Conservation (phyloP, 1,139 yeast genomes). For the Sugiyamaella xylanicola region DNA sequence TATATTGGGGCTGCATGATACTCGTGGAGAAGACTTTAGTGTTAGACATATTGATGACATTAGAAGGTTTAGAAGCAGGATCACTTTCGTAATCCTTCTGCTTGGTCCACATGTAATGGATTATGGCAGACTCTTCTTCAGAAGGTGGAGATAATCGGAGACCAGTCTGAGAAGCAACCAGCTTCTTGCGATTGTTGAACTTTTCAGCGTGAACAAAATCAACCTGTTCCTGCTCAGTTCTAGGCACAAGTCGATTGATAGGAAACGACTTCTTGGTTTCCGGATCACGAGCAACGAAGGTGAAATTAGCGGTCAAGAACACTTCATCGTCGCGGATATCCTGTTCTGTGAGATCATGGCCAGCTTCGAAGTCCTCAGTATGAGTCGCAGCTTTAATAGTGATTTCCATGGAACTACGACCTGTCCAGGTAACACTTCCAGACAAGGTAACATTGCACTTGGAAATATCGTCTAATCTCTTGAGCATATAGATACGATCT, state of each 20-base stretch:
- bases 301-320: constrained; percentile 84
- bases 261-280: constrained; percentile 84
- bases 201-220: constrained; percentile 89
- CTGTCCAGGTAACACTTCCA: constrained; percentile 92
- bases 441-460: constrained; percentile 78
- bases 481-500: constrained; percentile 85
- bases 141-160: constrained; percentile 67
- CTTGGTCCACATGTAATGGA: constrained; percentile 70
- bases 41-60: constrained; percentile 63
- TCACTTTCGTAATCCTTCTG: constrained; percentile 31
- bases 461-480: constrained; percentile 76
- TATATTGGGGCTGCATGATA: constrained; percentile 94
- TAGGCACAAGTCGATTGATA: constrained; percentile 75
- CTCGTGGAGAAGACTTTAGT: constrained; percentile 71
- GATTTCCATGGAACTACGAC: constrained; percentile 93
- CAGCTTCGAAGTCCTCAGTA: constrained; percentile 49
- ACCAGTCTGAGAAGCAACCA: constrained; percentile 65
- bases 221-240: constrained; percentile 71
- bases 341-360: constrained; percentile 41
- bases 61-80: constrained; percentile 45
- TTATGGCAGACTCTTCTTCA: constrained; percentile 66
- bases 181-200: constrained; percentile 80
- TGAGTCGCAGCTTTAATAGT: constrained; percentile 84
- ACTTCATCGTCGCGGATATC: constrained; percentile 53
- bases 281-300: constrained; percentile 94